Evolutionary conservation across 2,329 filamentous ascomycete genomes (phyloP), one percentile per base, ranked within the genome.

Genomic region (Pseudohalonectria lignicola): DNA sequence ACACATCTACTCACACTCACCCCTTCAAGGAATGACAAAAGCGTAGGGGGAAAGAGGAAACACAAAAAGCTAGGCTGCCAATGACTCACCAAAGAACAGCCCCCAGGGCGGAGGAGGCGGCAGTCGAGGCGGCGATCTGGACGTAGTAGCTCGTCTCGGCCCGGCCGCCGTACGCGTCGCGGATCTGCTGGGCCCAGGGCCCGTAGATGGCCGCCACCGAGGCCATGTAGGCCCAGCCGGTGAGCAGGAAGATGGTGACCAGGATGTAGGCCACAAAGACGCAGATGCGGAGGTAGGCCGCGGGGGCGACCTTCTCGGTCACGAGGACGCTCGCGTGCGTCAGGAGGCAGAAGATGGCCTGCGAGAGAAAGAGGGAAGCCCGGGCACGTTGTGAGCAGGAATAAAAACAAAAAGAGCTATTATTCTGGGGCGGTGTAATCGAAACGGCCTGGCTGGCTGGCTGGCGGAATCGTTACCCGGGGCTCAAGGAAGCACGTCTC

Each of bases 261-360:
- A 34, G 31, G 31, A 34, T 34, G 31, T 34, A 34, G 31, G 31
- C 31, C 17, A 34, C 21, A 19, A 34, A 34, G 31, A 34, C 31
- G 31, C 31, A 34, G 31, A 34, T 34, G 31, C 31, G 31, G 31
- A 34, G 15, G 31, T 19, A 34, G 17, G 18, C 9, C 11, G 19
- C 17, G 3, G 31, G 31, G 9, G 18, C 18, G 10, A 4, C 4
- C 11, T 15, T 34, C 18, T 34, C 31, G 13, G 21, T 3, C 3
- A 10, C 31, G 10, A 19, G 13, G 17, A 19, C 19, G 31, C n/a
- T 7, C 17, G 3, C 16, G 8, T 19, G 19, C 17, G 31, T 34
- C 5, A 34, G 31, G 31, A 34, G 31, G 10, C 17, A 13, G 16
- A 17, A 34, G 31, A 34, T 23, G 11, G 18, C 11, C 31, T 34